phyloP scores from a whole-genome alignment of 495 filamentous ascomycete genomes.

The Trichoderma asperelloides region DNA sequence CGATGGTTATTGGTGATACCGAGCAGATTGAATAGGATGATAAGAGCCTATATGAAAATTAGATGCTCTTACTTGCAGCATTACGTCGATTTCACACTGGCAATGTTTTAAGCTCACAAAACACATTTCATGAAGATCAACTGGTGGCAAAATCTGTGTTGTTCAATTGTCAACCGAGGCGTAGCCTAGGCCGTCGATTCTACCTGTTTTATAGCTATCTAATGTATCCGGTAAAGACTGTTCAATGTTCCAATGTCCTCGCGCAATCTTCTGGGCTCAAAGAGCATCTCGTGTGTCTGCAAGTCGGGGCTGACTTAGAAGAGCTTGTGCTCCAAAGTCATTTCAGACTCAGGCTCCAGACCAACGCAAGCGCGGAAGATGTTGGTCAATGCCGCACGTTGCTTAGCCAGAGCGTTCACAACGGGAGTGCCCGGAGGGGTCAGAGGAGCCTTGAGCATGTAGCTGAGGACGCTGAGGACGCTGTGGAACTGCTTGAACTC shows the following conservation, averaged over 20 bases:
- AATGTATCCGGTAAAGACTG: conserved; percentile 1
- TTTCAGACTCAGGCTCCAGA: conserved; percentile 95
- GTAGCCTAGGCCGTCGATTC: not conserved
- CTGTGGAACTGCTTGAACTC: conserved; percentile 93
- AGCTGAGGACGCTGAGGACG: conserved; percentile 94
- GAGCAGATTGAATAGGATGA: too few relatives aligned
- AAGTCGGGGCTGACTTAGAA: conserved; percentile 37
- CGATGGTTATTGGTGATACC: too few relatives aligned
- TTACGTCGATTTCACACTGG: not conserved
- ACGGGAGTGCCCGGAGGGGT: conserved; percentile 94
- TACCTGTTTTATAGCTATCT: not conserved
- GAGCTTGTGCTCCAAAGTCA: conserved; percentile 99
- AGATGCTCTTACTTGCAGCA: not conserved
- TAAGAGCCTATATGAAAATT: not conserved
- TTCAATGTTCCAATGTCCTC: not conserved
- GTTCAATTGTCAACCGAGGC: not conserved
- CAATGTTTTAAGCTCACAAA: not conserved
- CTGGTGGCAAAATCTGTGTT: not conserved
- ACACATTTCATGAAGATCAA: not conserved
- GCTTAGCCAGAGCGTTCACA: conserved; percentile 93
- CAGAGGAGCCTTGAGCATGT: conserved; percentile 98
- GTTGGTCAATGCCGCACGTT: conserved; percentile 89
- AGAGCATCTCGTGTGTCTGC: not conserved
- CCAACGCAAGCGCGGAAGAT: conserved; percentile 98
- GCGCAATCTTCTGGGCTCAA: not conserved